Base-by-base conservation (phyloP, 2,329 filamentous ascomycete genomes). In the Truncatella angustata region DNA sequence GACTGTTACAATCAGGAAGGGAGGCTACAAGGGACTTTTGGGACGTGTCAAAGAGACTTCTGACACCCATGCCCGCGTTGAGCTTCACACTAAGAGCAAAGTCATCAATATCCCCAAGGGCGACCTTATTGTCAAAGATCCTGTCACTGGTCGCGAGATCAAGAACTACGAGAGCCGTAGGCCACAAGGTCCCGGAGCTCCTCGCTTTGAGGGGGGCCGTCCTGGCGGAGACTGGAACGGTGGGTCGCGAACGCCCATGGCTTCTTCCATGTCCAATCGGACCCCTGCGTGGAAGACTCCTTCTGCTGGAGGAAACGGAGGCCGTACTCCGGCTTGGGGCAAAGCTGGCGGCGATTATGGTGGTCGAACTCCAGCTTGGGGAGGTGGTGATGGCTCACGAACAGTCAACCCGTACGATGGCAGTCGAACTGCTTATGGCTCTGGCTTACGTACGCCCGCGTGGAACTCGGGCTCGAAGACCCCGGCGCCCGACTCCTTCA, bases 21-120 rank as follows among this genome's bases (percentile, higher is more conserved):
- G 94, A 24, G 85, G 88, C 20, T 91, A 93, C 76, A 99, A 99
- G 73, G 93, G 93, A 52, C 79, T 97, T 39, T 77, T 97, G 37
- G 94, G 94, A 61, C 96, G 97, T 59, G 92, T 99, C 61, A 97
- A 96, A 67, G 93, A 97, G 66, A 88, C 93, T 1, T 96, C 90
- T 5, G 92, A 95, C 61, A 83, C 83, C 3, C 84, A 88, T 63
- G 93, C 91, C 26, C 88, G 92, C 57, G 88, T 99, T 37, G 94
- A 99, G 72, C 76, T 99, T 35, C 93, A 97, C 67, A 92, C 92
- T 5, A 96, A 96, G 75, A 90, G 86, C 73, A 97, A 97, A 77
- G 88, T 90, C 14, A 84, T 97, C 56, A 91, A 87, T 6, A 84
- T 97, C 32, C 82, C 85, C 18, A 95, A 95, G 66, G 86, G 88